Base-by-base conservation (phyloP, 345 rosid species). In the Excoecaria agallocha region DNA sequence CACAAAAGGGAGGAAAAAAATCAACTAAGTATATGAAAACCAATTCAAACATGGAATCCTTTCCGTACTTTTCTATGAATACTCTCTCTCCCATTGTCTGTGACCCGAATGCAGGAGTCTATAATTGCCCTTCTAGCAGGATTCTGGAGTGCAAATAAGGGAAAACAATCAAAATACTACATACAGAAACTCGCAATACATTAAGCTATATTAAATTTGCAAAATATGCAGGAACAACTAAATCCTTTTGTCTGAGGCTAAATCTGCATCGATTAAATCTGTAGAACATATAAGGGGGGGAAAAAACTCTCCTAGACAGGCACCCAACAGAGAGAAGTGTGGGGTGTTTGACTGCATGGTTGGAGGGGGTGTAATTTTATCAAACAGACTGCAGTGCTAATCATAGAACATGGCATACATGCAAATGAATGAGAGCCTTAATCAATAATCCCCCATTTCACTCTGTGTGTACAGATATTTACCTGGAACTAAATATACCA, bases 51-150 rank as follows among this genome's bases (percentile, higher is more conserved):
- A 55, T 7, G 20, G 75, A 5, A n/a, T 37, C 8, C 43, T 12
- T 72, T 56, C 58, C 89, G 39, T 86, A 94, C 98, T 88, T 88
- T 91, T 81, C 98, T 84, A 77, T 94, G 88, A 84, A 94, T 87
- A 86, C 86, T 94, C 80, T 90, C 98, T 74, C 98, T 94, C 64
- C 98, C 98, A 62, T 91, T 91, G 82, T 91, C 98, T 19, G 90
- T 84, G 30, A 94, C 97, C 22, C 98, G 90, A 68, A 94, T 94
- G 80, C 96, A 90, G 20, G 91, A 87, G 81, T 94, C 98, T 65
- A 94, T 82, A 2, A 87, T 79, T 3, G 94, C 96, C 80, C 97
- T 94, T 87, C 91, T 85, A 73, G 86, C 87, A 75, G 88, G 91
- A 71, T 79, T 86, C 98, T 91, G 87, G 51, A 66, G 78, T 6